Conservation (phyloP, 441 rosid genomes). For the Caryocar brasiliense region DNA sequence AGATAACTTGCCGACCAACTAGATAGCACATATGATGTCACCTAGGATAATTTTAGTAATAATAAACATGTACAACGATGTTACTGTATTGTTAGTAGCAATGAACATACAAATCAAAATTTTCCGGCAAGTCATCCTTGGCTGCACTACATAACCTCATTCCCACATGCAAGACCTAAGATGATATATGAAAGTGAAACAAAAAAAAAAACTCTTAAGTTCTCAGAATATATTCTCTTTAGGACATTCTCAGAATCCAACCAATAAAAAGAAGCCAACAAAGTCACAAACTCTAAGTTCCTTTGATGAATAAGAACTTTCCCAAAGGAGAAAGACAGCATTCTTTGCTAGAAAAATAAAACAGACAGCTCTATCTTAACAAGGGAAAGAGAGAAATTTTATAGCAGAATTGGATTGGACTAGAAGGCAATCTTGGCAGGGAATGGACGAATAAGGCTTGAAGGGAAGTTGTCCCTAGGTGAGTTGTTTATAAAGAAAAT, state of each 20-base stretch:
- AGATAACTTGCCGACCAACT: slow-evolving; percentile 48
- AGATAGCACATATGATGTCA: neutral
- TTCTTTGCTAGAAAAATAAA: slow-evolving; percentile 8
- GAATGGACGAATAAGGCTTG: slow-evolving; percentile 20
- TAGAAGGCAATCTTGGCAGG: slow-evolving; percentile 13
- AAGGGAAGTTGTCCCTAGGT: neutral
- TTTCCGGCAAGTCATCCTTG: slow-evolving; percentile 93
- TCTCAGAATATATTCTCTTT: too few relatives aligned
- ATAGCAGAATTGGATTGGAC: slow-evolving; percentile 30
- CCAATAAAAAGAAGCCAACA: slow-evolving; percentile 3
- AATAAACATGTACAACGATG: neutral
- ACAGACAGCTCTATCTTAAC: slow-evolving; percentile 2
- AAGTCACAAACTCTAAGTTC: neutral
- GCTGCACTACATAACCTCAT: slow-evolving; percentile 51
- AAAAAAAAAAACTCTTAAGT: neutral
- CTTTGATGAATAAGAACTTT: slow-evolving; percentile 7
- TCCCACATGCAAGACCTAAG: slow-evolving; percentile 61
- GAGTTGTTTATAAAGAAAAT: slow-evolving; percentile 2
- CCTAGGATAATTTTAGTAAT: neutral
- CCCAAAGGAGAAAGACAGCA: slow-evolving; percentile 27
- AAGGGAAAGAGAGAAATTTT: neutral
- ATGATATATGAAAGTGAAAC: slow-evolving; percentile 20
- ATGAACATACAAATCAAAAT: neutral
- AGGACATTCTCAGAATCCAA: slow-evolving; percentile 1
- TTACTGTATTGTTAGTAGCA: too few relatives aligned